Evolutionary conservation across 345 rosid genomes (phyloP), one percentile per base, ranked within the genome.

Genomic region (Euphorbia pulcherrima): DNA sequence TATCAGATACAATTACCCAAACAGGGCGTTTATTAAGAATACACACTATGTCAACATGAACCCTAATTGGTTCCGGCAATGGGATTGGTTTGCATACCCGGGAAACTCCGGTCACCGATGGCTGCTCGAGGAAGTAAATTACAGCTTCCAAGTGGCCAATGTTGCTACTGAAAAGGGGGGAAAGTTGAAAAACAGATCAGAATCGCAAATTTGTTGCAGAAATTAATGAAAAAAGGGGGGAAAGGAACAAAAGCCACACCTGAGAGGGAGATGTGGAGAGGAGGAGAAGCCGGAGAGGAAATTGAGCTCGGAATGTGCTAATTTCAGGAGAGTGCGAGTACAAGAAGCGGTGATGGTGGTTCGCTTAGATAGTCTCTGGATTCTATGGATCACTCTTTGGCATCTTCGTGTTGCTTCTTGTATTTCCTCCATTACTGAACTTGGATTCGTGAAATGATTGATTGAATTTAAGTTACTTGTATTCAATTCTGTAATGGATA

Each of bases 121-220:
- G 90, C 51, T 76, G 87, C 18, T 73, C 86, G 10, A 93, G 84
- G 55, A 93, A 62, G 54, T 75, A 70, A 61, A 89, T 72, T 1
- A 90, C 85, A 47, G 96, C 90, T 67, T 93, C 97, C 20, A 90
- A 73, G 70, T 93, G 90, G 23, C 98, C 97, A 39, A 86, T 79
- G 82, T 93, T 90, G 63, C 78, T 76, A 60, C 98, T 88, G 85
- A 60, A 66, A 61, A 55, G 10, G 2, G 7, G 48, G 17, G 7
- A 71, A 17, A 12, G 21, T 12, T 28, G 9, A 53, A 7, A 10
- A 53, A 53, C 8, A 7, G 13, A 53, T 23, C 57, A 9, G 14
- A 53, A 53, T 2, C 26, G 28, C 27, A 21, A 53, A 1, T 53
- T 2, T 30, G 37, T 27, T 0, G 30, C 4, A 16, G 17, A 14